Base-by-base conservation (phyloP, 2,329 filamentous ascomycete species). In the Pseudogymnoascus sp. region DNA sequence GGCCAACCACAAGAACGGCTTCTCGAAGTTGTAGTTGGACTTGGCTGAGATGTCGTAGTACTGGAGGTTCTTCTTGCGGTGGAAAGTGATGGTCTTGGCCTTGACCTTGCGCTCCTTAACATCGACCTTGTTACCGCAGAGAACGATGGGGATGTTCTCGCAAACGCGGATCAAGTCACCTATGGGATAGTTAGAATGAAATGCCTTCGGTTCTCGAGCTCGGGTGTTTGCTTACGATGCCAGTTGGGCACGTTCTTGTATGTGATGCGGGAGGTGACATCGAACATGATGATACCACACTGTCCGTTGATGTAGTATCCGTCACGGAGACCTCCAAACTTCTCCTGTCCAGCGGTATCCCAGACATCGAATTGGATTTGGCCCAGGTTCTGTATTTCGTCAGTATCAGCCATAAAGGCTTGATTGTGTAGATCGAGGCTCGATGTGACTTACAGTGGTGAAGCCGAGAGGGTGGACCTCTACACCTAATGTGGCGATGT, bases 221-320 rank as follows among this genome's bases (percentile, higher is more conserved):
- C 14, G 21, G 45, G 39, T 48, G 34, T 60, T 36, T 66, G 87
- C 92, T 78, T 88, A 96, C 95, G 95, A 82, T 99, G 95, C 95
- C 95, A 99, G 90, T 98, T 98, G 83, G 95, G 95, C 70, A 99
- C 95, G 85, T 99, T 99, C 90, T 99, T 99, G 90, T 99, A 99
- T 79, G 95, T 99, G 79, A 99, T 98, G 77, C 95, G 91, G 73
- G 93, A 97, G 69, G 95, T 98, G 71, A 99, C 93, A 80, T 99
- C 93, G 80, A 99, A 99, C 93, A 99, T 99, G 88, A 99, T 98
- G 85, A 99, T 97, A 83, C 95, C 93, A 81, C 93, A 98, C 83
- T 98, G 93, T 76, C 93, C 93, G 84, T 97, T 97, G 86, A 99
- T 99, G 85, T 99, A 99, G 88, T 99, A 99, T 73, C 93, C 93